These are phyloP conservation scores for Gaultheria prostrata DNA, from an alignment of 148 eudicot species.

Conservation along the genomic window DNA sequence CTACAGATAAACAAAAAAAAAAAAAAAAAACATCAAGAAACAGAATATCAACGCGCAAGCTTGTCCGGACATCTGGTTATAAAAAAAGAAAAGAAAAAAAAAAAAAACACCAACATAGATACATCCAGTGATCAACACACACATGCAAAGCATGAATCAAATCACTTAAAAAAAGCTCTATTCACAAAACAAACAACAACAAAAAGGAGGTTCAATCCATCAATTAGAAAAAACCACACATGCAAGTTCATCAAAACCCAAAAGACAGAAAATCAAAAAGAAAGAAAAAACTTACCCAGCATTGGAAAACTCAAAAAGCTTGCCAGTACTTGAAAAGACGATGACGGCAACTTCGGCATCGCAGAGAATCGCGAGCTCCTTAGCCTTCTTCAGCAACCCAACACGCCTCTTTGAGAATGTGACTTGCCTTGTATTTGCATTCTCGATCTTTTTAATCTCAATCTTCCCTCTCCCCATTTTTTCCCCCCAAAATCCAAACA, in stretches of 20 bases:
- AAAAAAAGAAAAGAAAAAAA: too few species aligned
- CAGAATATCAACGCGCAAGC: too few species aligned
- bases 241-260: background rate
- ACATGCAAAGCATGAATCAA: conserved; percentile 13
- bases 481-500: background rate
- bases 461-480: conserved; percentile 61
- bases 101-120: background rate
- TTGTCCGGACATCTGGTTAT: too few species aligned
- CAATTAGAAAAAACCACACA: background rate
- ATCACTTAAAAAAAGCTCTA: background rate
- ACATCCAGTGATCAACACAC: background rate
- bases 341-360: conserved; percentile 73
- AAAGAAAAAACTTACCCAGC: conserved; percentile 31
- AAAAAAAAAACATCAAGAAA: too few species aligned
- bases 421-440: conserved; percentile 70
- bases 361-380: conserved; percentile 61
- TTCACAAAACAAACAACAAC: background rate
- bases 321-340: conserved; percentile 62
- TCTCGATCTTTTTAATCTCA: conserved; percentile 67
- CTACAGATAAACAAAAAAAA: background rate
- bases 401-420: conserved; percentile 61
- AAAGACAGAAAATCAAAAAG: background rate
- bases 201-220: conserved; percentile 6
- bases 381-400: conserved; percentile 69
- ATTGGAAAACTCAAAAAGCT: conserved; percentile 60